Evolutionary conservation across 306 rosid species (phyloP), one percentile per base, ranked within the genome.

Genomic region (Vigna radiata): DNA sequence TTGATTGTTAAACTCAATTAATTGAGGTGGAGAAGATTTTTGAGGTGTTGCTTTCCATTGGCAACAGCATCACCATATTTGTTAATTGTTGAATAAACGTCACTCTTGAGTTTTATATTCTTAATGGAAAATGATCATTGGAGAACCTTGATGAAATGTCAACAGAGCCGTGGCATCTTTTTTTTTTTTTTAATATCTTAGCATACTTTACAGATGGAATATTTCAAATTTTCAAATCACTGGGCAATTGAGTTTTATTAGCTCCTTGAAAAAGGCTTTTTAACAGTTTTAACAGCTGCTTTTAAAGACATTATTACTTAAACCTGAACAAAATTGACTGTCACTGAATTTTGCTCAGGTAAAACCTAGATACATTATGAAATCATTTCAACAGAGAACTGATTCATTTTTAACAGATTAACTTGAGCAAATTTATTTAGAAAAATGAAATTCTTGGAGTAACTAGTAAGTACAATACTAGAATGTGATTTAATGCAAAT

Each of bases 71-170:
- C 84, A 81, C 47, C 59, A 0, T 67, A 81, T 77, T 81, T 83
- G 74, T 83, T 75, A 44, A 81, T 83, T 78, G 76, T 52, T 21
- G 59, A 86, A 70, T 84, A 46, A 71, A 66, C 77, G 68, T 81
- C 87, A 82, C 73, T 52, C 74, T 18, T 37, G 10, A 78, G n/a
- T 81, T 78, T 75, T 65, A 75, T 70, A 86, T 75, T 78, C 8
- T 19, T 74, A 39, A 71, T 53, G 66, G 84, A 88, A 81, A 85
- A 79, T 69, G 86, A 81, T 81, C 66, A 59, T 43, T 88, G 77
- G 46, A 81, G 73, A 76, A 60, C 58, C 78, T 85, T 69, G 70
- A 54, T 77, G 70, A 59, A 64, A 76, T 73, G 78, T 77, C 75
- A 86, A 81, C 84, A 67, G 4, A 77, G 44, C 23, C 71, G 21